Percentiles rank a stretch among this genome's conserved stretches.
phyloP scores from a whole-genome alignment of 345 rosid genomes.

The Psidium guajava region DNA sequence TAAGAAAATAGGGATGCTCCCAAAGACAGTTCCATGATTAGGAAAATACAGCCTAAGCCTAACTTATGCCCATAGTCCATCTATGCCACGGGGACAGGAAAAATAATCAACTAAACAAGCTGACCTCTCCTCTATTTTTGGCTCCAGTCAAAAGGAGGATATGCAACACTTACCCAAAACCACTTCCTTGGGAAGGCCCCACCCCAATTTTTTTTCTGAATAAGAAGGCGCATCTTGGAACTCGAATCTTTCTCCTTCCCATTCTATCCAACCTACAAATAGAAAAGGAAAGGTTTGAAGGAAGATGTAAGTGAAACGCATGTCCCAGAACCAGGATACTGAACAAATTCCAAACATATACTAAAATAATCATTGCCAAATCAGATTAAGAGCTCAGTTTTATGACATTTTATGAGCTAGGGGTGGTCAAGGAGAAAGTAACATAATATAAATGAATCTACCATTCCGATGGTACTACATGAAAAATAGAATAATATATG shows the following conservation, averaged over 20 bases:
- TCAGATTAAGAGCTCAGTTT: neutral
- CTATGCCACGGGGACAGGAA: neutral
- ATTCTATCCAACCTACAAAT: slow-evolving; percentile 89
- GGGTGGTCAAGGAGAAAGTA: neutral
- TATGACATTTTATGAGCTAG: neutral
- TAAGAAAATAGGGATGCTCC: neutral
- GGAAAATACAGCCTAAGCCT: neutral
- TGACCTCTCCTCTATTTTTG: neutral
- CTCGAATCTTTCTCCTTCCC: slow-evolving; percentile 89
- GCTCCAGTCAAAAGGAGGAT: neutral
- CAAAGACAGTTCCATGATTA: neutral
- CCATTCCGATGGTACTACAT: neutral
- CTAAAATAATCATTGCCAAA: neutral
- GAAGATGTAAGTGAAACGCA: neutral
- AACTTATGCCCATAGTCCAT: neutral
- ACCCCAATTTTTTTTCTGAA: slow-evolving; percentile 98
- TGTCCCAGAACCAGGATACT: neutral
- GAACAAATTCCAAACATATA: neutral
- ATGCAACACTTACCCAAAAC: slow-evolving; percentile 72
- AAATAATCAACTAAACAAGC: neutral
- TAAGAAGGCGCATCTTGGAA: slow-evolving; percentile 89
- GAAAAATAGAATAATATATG: neutral
- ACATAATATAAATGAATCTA: neutral
- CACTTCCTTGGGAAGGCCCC: slow-evolving; percentile 94
- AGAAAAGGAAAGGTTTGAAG: slow-evolving; percentile 2